Conservation (phyloP, 2,329 filamentous ascomycete genomes). For the Cladophialophora immunda region DNA sequence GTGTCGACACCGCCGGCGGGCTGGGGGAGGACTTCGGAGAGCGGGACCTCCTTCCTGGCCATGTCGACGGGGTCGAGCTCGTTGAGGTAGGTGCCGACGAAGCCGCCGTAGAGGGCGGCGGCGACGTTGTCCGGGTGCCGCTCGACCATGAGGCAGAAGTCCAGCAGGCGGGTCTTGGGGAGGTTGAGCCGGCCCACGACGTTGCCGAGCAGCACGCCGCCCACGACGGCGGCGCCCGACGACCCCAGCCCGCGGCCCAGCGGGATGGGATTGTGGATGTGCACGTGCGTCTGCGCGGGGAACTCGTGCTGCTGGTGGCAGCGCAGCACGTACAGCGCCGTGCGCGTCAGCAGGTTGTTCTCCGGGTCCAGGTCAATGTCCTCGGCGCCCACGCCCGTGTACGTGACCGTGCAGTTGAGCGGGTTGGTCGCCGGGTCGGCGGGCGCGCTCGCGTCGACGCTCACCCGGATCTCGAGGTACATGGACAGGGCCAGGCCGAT, state of each 20-base stretch:
- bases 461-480: conserved; percentile 89
- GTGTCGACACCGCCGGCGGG: conserved; percentile 93
- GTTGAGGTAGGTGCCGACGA: conserved; percentile 95
- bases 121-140: conserved; percentile 94
- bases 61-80: conserved; percentile 89
- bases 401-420: conserved; percentile 84
- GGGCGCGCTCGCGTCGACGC: conserved; percentile 61
- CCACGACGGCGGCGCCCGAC: conserved; percentile 93
- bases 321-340: conserved; percentile 91
- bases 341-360: conserved; percentile 90
- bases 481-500: conserved; percentile 92
- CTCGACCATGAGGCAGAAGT: conserved; percentile 94
- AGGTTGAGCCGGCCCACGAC: conserved; percentile 83
- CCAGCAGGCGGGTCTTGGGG: conserved; percentile 74
- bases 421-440: conserved; percentile 42
- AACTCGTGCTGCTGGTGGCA: conserved; percentile 89
- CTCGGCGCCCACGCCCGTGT: conserved; percentile 78
- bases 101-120: conserved; percentile 92
- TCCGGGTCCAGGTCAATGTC: conserved; percentile 85
- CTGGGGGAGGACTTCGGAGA: conserved; percentile 89
- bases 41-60: conserved; percentile 88
- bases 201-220: conserved; percentile 91
- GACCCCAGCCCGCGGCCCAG: conserved; percentile 92
- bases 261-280: conserved; percentile 95
- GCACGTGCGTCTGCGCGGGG: conserved; percentile 85